Evolutionary conservation across 768 basidiomycete genomes (phyloP), one percentile per base, ranked within the genome.

Genomic region (Leucosporidium yakuticum): DNA sequence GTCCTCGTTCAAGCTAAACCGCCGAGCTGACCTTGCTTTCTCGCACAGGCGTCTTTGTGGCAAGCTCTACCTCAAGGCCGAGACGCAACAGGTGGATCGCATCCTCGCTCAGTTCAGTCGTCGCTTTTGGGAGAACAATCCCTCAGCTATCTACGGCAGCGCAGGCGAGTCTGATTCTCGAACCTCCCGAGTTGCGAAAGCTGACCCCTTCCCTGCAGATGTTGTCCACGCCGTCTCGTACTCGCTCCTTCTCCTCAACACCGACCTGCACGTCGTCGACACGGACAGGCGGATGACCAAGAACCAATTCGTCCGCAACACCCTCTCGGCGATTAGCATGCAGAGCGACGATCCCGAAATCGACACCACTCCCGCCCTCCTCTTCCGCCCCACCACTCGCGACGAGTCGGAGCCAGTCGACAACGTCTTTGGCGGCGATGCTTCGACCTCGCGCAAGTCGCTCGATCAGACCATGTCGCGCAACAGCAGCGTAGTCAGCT

Each of bases 11-110:
- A 21, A 17, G 1, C 34, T 68, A 21, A n/a, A 29, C 36, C 20
- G 29, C 31, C 27, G 39, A 29, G 62, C 29, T 19, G 19, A 32
- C 21, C 27, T 54, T 47, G 9, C 50, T 66, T 31, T 57, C 32
- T 7, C 23, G 25, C 21, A 14, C 73, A 93, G 94, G 69, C 87
- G 87, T 29, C 81, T 99, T 17, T 97, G 94, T 77, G 87, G 87
- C 19, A 96, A 95, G 77, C 83, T 99, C 3, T 97, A 85, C 77
- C 84, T 99, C 67, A 94, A 92, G 78, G 96, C 87, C 2, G 96
- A 99, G 79, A 95, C 95, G 0, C 96, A 99, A 76, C 94, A 98
- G 80, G 88, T 99, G 53, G 96, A 98, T 78, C 87, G 96, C 53
- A 97, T 99, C 69, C 83, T 99, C 8, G 92, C 91, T 68, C 87